phyloP scores from a whole-genome alignment of 768 basidiomycete species.

The Boletus sp. region DNA sequence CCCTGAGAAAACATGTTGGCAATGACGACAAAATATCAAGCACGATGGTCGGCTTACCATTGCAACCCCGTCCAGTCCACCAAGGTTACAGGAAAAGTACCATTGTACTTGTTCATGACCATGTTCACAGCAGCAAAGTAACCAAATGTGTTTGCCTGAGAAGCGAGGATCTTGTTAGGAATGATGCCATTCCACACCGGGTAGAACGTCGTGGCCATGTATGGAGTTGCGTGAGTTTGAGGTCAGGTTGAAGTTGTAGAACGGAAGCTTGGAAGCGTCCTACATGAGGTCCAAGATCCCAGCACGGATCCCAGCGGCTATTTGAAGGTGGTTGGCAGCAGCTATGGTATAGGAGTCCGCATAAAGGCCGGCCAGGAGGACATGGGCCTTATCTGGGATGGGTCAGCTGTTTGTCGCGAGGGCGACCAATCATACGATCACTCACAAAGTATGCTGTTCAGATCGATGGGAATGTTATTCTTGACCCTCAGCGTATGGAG shows the following conservation, averaged over 20 bases:
- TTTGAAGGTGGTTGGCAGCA: slow-evolving; percentile 47
- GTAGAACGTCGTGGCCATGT: slow-evolving; percentile 72
- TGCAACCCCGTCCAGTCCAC: slow-evolving; percentile 68
- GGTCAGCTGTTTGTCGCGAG: neutral
- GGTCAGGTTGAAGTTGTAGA: slow-evolving; percentile 86
- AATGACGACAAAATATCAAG: neutral
- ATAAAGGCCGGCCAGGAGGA: slow-evolving; percentile 61
- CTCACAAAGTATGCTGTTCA: slow-evolving; percentile 85
- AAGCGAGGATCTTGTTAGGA: slow-evolving; percentile 61
- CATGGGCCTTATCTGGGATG: slow-evolving; percentile 57
- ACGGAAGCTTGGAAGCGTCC: slow-evolving; percentile 78
- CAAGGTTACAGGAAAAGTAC: slow-evolving; percentile 80
- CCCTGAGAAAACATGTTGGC: slow-evolving; percentile 41
- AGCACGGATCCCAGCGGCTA: slow-evolving; percentile 54
- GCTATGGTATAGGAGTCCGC: slow-evolving; percentile 40
- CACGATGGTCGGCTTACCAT: slow-evolving; percentile 51
- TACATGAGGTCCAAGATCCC: slow-evolving; percentile 86
- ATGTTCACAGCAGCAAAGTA: slow-evolving; percentile 74
- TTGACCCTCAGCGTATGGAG: slow-evolving; percentile 70
- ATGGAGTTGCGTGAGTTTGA: slow-evolving; percentile 59
- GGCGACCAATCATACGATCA: slow-evolving; percentile 6
- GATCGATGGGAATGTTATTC: slow-evolving; percentile 66
- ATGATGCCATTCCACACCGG: slow-evolving; percentile 86
- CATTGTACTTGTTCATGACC: slow-evolving; percentile 83
- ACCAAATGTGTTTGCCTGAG: slow-evolving; percentile 58